phyloP scores from a whole-genome alignment of 192 early-diverging fungal species.

The Coemansia sp. region DNA sequence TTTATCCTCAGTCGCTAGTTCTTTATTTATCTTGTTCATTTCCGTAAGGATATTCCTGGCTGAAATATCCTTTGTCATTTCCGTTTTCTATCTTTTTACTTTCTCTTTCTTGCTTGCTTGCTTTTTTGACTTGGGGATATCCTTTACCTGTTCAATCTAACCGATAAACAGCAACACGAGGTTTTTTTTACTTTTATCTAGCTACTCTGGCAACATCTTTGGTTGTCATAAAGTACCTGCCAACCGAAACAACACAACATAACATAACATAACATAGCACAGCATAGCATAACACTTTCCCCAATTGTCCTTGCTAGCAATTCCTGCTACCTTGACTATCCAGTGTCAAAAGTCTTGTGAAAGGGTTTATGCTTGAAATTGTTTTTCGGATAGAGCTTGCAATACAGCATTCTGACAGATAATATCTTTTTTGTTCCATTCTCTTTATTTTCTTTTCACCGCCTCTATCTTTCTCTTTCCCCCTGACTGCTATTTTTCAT shows the following conservation, averaged over 20 bases:
- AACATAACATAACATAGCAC: background rate
- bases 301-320: background rate
- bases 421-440: background rate
- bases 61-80: conserved; percentile 14
- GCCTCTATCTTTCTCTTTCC: background rate
- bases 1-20: background rate
- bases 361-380: background rate
- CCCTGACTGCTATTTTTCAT: conserved; percentile 6
- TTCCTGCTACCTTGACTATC: background rate
- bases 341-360: too few species aligned
- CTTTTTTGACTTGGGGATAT: conserved; percentile 6
- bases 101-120: background rate
- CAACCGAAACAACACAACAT: background rate
- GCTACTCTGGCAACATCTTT: too few species aligned
- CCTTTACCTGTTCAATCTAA: background rate
- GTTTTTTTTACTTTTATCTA: background rate
- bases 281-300: background rate
- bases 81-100: background rate
- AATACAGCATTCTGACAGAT: background rate
- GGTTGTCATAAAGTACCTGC: background rate
- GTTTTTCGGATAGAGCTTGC: background rate
- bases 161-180: background rate
- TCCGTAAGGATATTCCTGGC: conserved; percentile 9
- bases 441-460: background rate
- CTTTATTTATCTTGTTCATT: conserved; percentile 6